These are phyloP conservation scores for Obelidium mucronatum DNA, from an alignment of 192 early-diverging fungal species.

Conservation along the genomic window DNA sequence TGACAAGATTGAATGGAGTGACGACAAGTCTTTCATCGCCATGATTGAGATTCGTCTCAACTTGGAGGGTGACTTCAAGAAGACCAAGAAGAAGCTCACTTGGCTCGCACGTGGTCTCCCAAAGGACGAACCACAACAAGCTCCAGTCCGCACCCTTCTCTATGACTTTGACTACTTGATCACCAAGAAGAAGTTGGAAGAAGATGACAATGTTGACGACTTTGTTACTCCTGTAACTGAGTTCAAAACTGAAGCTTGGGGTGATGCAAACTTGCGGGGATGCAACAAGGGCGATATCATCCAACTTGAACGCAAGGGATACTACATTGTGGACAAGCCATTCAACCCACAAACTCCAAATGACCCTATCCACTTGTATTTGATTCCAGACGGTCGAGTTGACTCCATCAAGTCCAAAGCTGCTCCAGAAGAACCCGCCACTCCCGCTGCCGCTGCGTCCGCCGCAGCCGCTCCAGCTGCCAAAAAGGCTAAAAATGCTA, in stretches of 20 bases:
- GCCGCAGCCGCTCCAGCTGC: constrained; percentile 30
- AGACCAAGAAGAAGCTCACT: constrained; percentile 98
- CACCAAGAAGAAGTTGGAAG: constrained; percentile 97
- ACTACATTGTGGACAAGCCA: constrained; percentile 86
- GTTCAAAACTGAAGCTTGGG: constrained; percentile 67
- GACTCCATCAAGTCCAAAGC: constrained; percentile 55
- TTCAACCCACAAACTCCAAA: constrained; percentile 55
- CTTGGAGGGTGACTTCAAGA: constrained; percentile 95
- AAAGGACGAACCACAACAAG: constrained; percentile 58
- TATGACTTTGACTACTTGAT: constrained; percentile 97
- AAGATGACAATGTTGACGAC: constrained; percentile 84
- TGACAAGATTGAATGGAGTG: constrained; percentile 68
- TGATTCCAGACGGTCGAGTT: constrained; percentile 93
- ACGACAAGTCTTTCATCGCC: constrained; percentile 58
- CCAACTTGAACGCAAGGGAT: constrained; percentile 97
- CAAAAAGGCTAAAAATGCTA: constrained; percentile 19
- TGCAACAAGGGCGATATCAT: constrained; percentile 78
- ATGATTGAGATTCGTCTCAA: constrained; percentile 76
- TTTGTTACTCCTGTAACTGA: constrained; percentile 85
- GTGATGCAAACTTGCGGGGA: constrained; percentile 56
- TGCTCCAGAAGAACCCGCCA: constrained; percentile 24
- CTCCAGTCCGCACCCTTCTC: constrained; percentile 72
- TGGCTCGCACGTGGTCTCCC: constrained; percentile 74
- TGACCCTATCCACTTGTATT: constrained; percentile 74
- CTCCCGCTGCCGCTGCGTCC: constrained; percentile 16